Percentiles rank a stretch among this genome's conserved stretches.
These are phyloP conservation scores for Hericium rajendrae DNA, from an alignment of 768 basidiomycete genomes.

Conservation along the genomic window DNA sequence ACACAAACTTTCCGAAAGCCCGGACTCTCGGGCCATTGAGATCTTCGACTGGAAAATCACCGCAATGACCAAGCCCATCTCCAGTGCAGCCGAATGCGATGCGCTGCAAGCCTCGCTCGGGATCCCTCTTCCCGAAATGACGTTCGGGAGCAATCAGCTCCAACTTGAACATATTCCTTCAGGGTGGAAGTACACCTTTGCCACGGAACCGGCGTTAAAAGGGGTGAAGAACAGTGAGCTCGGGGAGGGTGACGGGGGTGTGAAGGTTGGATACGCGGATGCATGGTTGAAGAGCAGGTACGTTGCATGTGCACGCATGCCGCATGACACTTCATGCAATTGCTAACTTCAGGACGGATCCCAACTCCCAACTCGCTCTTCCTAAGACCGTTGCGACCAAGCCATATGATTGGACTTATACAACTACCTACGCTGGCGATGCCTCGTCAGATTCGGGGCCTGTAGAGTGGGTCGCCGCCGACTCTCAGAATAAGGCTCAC, in stretches of 20 bases:
- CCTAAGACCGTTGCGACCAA: constrained; percentile 69
- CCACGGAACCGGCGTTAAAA: constrained; percentile 55
- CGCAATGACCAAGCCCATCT: constrained; percentile 67
- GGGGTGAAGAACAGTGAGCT: constrained; percentile 71
- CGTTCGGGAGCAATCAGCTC: constrained; percentile 80
- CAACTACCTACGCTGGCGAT: constrained; percentile 76
- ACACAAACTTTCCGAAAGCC: constrained; percentile 60
- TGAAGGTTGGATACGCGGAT: constrained; percentile 91
- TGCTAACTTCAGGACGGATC: constrained; percentile 50
- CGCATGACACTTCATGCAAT: neutral
- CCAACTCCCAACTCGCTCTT: constrained; percentile 53
- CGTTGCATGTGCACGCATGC: neutral
- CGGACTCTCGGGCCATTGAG: constrained; percentile 59
- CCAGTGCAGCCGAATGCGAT: constrained; percentile 68
- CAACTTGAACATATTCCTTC: constrained; percentile 54
- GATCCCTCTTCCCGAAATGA: constrained; percentile 93
- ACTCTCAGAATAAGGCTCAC: constrained; percentile 47
- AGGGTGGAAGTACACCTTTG: constrained; percentile 59
- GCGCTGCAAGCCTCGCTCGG: constrained; percentile 52
- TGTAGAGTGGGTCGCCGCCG: constrained; percentile 41
- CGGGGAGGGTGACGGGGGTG: constrained; percentile 76
- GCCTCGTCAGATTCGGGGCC: constrained; percentile 13
- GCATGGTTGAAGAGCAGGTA: constrained; percentile 89
- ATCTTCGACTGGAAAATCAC: constrained; percentile 62
- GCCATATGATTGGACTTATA: constrained; percentile 98